phyloP scores from a whole-genome alignment of 106 monocot genomes.

The Xerophyta viscosa region DNA sequence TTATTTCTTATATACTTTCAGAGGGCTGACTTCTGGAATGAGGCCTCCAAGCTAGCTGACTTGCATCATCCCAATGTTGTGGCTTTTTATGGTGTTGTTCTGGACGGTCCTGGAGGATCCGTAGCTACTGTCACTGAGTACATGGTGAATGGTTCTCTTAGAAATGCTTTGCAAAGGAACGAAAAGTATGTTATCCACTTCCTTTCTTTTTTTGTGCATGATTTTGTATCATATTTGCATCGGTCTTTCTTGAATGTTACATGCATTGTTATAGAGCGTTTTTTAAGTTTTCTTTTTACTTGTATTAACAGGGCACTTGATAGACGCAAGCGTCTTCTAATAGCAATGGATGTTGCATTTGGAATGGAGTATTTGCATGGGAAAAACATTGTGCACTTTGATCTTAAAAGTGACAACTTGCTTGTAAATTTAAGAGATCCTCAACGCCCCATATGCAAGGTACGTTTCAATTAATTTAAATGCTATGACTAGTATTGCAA shows the following conservation, averaged over 20 bases:
- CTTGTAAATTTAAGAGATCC: conserved; percentile 91
- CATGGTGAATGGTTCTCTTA: conserved; percentile 96
- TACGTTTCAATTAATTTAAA: too few relatives aligned
- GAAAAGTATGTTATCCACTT: conserved; percentile 67
- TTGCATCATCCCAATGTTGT: conserved; percentile 99
- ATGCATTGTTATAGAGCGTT: too few relatives aligned
- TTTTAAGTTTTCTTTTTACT: too few relatives aligned
- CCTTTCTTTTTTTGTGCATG: too few relatives aligned
- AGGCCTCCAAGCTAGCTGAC: conserved; percentile 88
- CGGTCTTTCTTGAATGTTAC: too few relatives aligned
- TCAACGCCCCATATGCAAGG: conserved; percentile 92
- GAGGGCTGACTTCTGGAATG: conserved; percentile 96
- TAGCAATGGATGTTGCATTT: conserved; percentile 99
- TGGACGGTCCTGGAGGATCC: conserved; percentile 82
- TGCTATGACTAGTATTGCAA: too few relatives aligned
- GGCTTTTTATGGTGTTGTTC: conserved; percentile 94
- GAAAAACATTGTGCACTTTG: conserved; percentile 95
- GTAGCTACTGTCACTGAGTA: conserved; percentile 90
- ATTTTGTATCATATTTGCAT: too few relatives aligned
- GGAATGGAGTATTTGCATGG: conserved; percentile 99
- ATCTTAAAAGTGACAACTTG: conserved; percentile 93
- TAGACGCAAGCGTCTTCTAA: conserved; percentile 71
- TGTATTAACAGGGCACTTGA: conserved; percentile 56
- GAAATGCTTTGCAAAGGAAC: conserved; percentile 68
- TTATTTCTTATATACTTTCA: conserved; percentile 11